phyloP scores from a whole-genome alignment of 441 rosid species.

The Viola pubescens region DNA sequence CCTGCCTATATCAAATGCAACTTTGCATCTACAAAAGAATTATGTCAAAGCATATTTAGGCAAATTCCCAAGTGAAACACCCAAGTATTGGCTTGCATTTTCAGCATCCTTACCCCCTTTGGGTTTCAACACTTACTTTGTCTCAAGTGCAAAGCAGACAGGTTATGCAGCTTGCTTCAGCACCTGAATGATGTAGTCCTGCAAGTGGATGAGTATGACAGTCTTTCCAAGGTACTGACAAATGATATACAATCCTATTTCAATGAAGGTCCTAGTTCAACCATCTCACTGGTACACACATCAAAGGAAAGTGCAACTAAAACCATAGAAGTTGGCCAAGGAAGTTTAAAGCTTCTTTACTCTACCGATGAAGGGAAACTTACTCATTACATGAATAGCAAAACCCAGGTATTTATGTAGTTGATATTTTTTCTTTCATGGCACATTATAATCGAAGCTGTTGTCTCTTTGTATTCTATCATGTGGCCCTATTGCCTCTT shows the following conservation, averaged over 20 bases:
- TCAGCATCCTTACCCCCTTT: constrained; percentile 72
- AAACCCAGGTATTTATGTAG: constrained; percentile 40
- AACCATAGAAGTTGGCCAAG: constrained; percentile 58
- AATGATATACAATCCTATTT: constrained; percentile 4
- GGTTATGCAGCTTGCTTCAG: constrained; percentile 25
- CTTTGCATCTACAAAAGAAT: constrained; percentile 44
- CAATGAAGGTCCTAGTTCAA: constrained; percentile 40
- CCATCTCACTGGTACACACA: constrained; percentile 39
- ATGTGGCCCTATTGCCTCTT: constrained; percentile 1
- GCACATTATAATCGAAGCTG: background rate
- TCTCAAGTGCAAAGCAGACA: constrained; percentile 50
- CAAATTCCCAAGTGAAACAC: constrained; percentile 38
- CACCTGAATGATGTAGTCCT: constrained; percentile 8
- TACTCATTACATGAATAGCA: constrained; percentile 46
- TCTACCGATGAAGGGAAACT: constrained; percentile 38
- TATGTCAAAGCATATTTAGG: constrained; percentile 76
- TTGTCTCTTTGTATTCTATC: background rate
- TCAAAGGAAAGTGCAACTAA: constrained; percentile 29
- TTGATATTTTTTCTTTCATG: constrained; percentile 5
- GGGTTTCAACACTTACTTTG: constrained; percentile 70
- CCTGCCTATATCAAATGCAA: constrained; percentile 57
- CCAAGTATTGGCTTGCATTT: constrained; percentile 85
- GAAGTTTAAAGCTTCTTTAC: constrained; percentile 54
- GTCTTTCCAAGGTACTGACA: constrained; percentile 15
- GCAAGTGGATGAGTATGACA: background rate